Evolutionary conservation across 2,329 filamentous ascomycete species (phyloP), one percentile per base, ranked within the genome.

Genomic region (Aspergillus pseudoterreus): DNA sequence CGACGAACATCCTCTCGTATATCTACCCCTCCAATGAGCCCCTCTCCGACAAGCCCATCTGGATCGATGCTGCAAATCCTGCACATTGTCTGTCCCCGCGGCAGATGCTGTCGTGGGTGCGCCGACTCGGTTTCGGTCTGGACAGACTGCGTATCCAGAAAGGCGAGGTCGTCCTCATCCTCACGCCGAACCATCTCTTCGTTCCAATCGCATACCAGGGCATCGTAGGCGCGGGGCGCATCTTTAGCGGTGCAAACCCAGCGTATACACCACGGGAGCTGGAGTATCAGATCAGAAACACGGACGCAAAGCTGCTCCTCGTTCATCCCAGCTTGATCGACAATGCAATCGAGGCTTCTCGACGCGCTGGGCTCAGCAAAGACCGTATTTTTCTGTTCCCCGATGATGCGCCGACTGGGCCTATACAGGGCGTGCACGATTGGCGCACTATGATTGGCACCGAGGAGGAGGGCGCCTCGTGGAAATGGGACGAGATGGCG

Each of bases 121-220:
- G 52, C 4, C 44, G 52, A 3, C 47, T 54, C 9, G 52, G 48
- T n/a, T 51, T 44, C 27, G 52, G 52, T 5, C 47, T 54, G 14
- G 48, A 54, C 21, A 27, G 48, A 6, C 17, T 54, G 9, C 12
- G 32, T 5, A 17, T 54, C 15, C 21, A 21, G 14, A 39, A 22
- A 2, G 48, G 48, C 39, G 44, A 43, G 21, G 52, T 54, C 24
- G 48, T 54, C 32, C 35, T 54, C n/a, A 50, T 54, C 17, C 46
- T 36, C 15, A 54, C 52, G 2, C 52, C 52, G 5, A 54, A 54
- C 45, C 52, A 54, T 35, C 50, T 54, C 38, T 54, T 47, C 38
- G 52, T 54, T 3, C 52, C 52, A 10, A 42, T 50, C 17, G 52
- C 52, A 4, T 54, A 54, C 41, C 52, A 54, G 24, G 52, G 44